phyloP scores from a whole-genome alignment of 1,284 basidiomycete genomes.

The Pyrrhoderma noxium region DNA sequence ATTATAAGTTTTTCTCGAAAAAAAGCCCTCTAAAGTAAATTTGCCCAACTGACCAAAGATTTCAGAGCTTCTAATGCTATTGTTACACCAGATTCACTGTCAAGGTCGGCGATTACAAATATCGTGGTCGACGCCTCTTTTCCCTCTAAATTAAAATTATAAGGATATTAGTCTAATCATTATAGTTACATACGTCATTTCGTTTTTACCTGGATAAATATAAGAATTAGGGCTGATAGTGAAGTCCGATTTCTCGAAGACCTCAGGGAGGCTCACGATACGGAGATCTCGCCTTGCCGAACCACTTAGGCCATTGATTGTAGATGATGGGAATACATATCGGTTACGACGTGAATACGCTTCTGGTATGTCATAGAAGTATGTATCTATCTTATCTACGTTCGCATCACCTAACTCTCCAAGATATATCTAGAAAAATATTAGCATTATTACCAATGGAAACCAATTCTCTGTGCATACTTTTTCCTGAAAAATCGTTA shows the following conservation, averaged over 20 bases:
- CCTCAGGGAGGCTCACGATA: slow-evolving; percentile 45
- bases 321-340: slow-evolving; percentile 47
- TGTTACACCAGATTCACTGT: slow-evolving; percentile 49
- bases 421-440: slow-evolving; percentile 47
- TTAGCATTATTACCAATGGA: background rate
- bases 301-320: slow-evolving; percentile 19
- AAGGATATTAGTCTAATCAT: too few species aligned
- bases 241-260: slow-evolving; percentile 38
- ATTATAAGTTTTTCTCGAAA: background rate
- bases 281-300: slow-evolving; percentile 37
- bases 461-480: slow-evolving; percentile 32
- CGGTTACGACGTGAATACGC: slow-evolving; percentile 64
- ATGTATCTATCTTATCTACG: slow-evolving; percentile 48
- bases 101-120: slow-evolving; percentile 76
- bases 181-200: too few species aligned
- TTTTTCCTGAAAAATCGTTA: slow-evolving; percentile 67
- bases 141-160: slow-evolving; percentile 27
- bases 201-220: slow-evolving; percentile 51
- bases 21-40: too few species aligned
- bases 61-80: slow-evolving; percentile 57
- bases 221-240: slow-evolving; percentile 37
- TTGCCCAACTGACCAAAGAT: slow-evolving; percentile 48
- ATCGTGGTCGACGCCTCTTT: slow-evolving; percentile 42
- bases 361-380: slow-evolving; percentile 86
- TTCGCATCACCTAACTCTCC: slow-evolving; percentile 55